Percentiles rank a stretch among this genome's conserved stretches.
These are phyloP conservation scores for Plasmodium blacklocki DNA, from an alignment of 169 alveolate species.

Conservation along the genomic window DNA sequence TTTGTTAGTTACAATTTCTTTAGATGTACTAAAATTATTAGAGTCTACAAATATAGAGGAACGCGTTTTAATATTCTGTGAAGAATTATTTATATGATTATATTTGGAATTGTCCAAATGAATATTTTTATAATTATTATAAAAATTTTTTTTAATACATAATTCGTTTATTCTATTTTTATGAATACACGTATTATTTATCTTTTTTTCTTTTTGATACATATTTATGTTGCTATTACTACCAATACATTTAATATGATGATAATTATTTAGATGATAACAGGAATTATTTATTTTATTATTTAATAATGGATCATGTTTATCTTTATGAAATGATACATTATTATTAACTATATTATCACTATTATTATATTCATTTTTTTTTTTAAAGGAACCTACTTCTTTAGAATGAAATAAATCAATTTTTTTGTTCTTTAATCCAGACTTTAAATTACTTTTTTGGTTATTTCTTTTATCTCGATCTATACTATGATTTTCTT, in stretches of 20 bases:
- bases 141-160: neutral
- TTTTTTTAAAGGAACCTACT: constrained; percentile 4
- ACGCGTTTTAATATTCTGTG: constrained; percentile 22
- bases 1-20: constrained; percentile 5
- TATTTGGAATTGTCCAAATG: neutral
- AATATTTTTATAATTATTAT: neutral
- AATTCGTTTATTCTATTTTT: constrained; percentile 14
- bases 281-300: neutral
- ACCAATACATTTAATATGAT: neutral
- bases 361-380: constrained; percentile 7
- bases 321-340: neutral
- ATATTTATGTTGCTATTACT: neutral
- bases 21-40: constrained; percentile 9
- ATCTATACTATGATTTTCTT: neutral
- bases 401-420: constrained; percentile 12
- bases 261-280: neutral
- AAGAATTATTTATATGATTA: neutral
- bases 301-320: neutral
- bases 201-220: neutral
- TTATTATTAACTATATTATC: neutral
- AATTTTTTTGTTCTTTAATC: constrained; percentile 9
- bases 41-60: constrained; percentile 33
- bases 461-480: constrained; percentile 22
- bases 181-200: neutral
- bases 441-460: constrained; percentile 13